Conservation (phyloP, 2,329 filamentous ascomycete species). For the Diaporthe australafricana region DNA sequence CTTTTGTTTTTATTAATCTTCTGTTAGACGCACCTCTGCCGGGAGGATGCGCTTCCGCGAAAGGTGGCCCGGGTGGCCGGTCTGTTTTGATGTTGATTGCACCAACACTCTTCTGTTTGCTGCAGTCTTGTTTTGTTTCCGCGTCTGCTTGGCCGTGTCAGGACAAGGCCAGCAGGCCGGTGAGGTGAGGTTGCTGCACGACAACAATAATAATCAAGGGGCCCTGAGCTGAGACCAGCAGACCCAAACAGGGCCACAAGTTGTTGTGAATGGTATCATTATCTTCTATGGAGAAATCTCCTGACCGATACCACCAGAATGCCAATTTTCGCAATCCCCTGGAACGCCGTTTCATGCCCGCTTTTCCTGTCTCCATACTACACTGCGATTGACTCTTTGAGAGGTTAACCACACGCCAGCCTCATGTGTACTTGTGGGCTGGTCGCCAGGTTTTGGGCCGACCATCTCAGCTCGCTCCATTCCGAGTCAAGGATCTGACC, state of each 20-base stretch:
- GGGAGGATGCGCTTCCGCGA: constrained; percentile 13
- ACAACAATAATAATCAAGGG: neutral
- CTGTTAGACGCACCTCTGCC: neutral
- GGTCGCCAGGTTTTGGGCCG: neutral
- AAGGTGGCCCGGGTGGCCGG: neutral
- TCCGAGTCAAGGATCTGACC: neutral
- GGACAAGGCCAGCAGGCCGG: neutral
- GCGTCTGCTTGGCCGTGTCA: neutral
- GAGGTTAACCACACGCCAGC: neutral
- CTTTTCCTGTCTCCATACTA: constrained; percentile 7
- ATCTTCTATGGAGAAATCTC: constrained; percentile 20
- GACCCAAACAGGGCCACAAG: neutral
- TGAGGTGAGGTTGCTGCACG: neutral
- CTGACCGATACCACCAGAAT: constrained; percentile 16
- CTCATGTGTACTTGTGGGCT: neutral
- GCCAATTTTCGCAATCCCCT: constrained; percentile 5
- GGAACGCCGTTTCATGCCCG: constrained; percentile 26
- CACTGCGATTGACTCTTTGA: neutral
- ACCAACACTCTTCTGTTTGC: neutral
- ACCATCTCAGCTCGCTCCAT: neutral
- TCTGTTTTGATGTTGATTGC: neutral
- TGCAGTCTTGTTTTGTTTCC: constrained; percentile 4
- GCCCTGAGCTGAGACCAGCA: no score
- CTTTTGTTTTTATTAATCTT: neutral
- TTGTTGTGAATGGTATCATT: constrained; percentile 25